Percentiles rank a stretch among this genome's conserved stretches.
phyloP scores from a whole-genome alignment of 1,284 basidiomycete genomes.

The Malassezia sympodialis region DNA sequence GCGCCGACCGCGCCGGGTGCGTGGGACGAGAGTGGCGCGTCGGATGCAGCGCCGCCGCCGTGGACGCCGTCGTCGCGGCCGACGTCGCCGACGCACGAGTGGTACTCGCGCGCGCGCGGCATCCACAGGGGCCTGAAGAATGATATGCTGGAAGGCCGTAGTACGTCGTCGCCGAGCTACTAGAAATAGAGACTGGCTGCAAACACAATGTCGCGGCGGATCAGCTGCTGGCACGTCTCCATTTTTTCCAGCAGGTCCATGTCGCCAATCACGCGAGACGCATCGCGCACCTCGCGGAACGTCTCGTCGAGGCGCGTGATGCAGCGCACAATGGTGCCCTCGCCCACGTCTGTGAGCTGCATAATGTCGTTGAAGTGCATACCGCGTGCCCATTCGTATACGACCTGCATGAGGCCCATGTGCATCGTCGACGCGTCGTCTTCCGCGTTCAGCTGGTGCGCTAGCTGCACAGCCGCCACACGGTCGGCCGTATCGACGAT shows the following conservation, averaged over 20 bases:
- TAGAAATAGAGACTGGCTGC: constrained; percentile 43
- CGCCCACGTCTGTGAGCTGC: constrained; percentile 80
- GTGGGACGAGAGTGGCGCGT: constrained; percentile 27
- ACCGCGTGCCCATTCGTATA: constrained; percentile 97
- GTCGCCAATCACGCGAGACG: constrained; percentile 93
- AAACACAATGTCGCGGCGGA: constrained; percentile 51
- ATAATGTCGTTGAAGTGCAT: constrained; percentile 96
- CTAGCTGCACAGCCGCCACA: constrained; percentile 67
- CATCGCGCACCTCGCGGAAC: constrained; percentile 90
- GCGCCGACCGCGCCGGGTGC: constrained; percentile 42
- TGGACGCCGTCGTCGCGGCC: constrained; percentile 39
- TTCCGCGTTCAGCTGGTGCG: constrained; percentile 54
- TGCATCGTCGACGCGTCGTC: constrained; percentile 29
- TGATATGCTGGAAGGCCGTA: background rate
- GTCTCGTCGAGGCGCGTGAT: constrained; percentile 95
- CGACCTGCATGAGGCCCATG: constrained; percentile 75
- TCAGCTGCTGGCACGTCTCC: constrained; percentile 84
- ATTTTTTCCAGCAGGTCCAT: constrained; percentile 91
- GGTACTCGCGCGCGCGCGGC: background rate
- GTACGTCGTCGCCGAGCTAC: background rate
- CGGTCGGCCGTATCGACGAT: constrained; percentile 74
- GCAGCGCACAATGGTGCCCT: constrained; percentile 91
- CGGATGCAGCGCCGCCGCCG: constrained; percentile 26
- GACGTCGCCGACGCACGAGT: constrained; percentile 23
- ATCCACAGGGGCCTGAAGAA: background rate